Base-by-base conservation (phyloP, 345 rosid genomes). In the Citrus unshiu region DNA sequence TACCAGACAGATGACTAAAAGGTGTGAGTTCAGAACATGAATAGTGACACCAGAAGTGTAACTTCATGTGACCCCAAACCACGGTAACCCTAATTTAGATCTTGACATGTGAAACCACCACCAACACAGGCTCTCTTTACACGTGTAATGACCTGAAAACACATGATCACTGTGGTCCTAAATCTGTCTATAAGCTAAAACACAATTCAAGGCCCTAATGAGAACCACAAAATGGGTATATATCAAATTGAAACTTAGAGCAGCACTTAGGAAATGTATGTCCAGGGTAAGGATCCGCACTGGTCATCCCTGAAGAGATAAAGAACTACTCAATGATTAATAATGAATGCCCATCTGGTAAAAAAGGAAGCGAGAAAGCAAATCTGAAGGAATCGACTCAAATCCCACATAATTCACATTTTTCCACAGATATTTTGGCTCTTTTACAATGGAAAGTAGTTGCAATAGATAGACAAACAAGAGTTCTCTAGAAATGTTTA, bases 61-160 rank as follows among this genome's bases (percentile, higher is more conserved):
- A 62, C 70, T 46, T 63, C 78, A 63, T 49, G 78, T 64, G 78
- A 64, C 24, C 61, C 61, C 34, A 64, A 63, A 75, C 19, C 30
- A 72, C n/a, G 1, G 13, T 24, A 35, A 37, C 34, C 70, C 40
- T n/a, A 64, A 49, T 51, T 51, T 30, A 32, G 59, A 49, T 9
- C 40, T 25, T 22, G 78, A 75, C 62, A 54, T 35, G 54, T 54
- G 79, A 67, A 51, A 56, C 19, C 67, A 76, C 32, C 57, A 56
- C 49, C 73, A 51, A 34, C 16, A n/a, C 6, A 64, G 78, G 51
- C 51, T 67, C 40, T 24, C 37, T 34, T 66, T 66, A 32, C 65
- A 67, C 73, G 68, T 34, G 73, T 35, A 67, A 34, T 16, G 64
- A 68, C 9, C 46, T 24, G 18, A 65, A 65, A 64, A 49, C 71